Evolutionary conservation across 495 filamentous ascomycete species (phyloP), one percentile per base, ranked within the genome.

Genomic region (Penicillium antarcticum): DNA sequence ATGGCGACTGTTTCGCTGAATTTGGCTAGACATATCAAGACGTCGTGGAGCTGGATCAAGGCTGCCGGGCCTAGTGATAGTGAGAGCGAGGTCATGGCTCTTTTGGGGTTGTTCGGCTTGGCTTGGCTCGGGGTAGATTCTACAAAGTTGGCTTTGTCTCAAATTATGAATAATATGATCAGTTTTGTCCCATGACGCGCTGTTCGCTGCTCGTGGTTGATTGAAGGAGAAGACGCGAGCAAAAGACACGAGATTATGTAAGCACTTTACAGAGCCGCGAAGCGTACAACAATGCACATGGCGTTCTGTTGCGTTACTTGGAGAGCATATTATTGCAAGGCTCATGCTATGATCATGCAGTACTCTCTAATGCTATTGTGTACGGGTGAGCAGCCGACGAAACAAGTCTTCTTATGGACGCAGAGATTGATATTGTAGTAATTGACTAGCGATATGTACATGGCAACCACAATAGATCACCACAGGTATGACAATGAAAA

Each of bases 1-100:
- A 98, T 76, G 23, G 85, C 87, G 9, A 97, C 87, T 37, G 82
- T 84, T 54, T 98, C 94, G 63, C 87, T 89, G 76, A 97, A 97
- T 72, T 94, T 97, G 41, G 84, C 79, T 23, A 98, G 80, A 67
- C 94, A 97, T 43, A 82, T 70, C n/a, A 98, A 78, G 9, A 82
- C 78, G 67, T 97, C 90, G 60, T 97, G 89, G 14, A 98, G 68
- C 47, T 80, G 80, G 23, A 80, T 73, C 17, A 92, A 77, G 8
- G 87, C 87, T 44, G 87, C 80, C 29, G 91, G 89, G 39, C 76
- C 81, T 32, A 98, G 73, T 0, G 89, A 88, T 57, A 97, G 91
- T 40, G 81, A 83, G 17, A 96, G 68, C n/a, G 82, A 75, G 7
- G 85, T 75, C 88, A 90, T 92, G 19, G 39, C 39, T 40, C 9